A percentile compares a stretch with the other conserved stretches of the same genome.
phyloP scores from a whole-genome alignment of 2,329 filamentous ascomycete genomes.

The Arthroderma sp. region DNA sequence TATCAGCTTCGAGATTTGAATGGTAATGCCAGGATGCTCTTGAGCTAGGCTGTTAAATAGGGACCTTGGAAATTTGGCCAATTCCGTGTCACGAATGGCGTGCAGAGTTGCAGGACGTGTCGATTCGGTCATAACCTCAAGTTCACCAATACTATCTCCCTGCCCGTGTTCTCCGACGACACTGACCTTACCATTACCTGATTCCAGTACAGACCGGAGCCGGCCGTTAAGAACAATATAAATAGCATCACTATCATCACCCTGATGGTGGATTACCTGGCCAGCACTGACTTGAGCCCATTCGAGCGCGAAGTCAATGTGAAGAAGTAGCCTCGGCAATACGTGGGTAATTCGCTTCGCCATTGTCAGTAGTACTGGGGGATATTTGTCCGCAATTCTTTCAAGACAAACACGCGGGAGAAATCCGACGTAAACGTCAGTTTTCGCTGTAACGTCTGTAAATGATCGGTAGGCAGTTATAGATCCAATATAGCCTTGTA shows the following conservation, averaged over 20 bases:
- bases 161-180: slow-evolving; percentile 90
- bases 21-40: slow-evolving; percentile 94
- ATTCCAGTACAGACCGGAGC: slow-evolving; percentile 69
- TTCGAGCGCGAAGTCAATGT: slow-evolving; percentile 96
- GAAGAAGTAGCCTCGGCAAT: slow-evolving; percentile 74
- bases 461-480: slow-evolving; percentile 93
- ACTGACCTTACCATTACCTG: slow-evolving; percentile 65
- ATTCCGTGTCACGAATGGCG: slow-evolving; percentile 88
- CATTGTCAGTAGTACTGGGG: slow-evolving; percentile 85
- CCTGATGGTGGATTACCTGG: slow-evolving; percentile 85
- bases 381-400: slow-evolving; percentile 82
- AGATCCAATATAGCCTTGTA: slow-evolving; percentile 88
- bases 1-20: slow-evolving; percentile 98
- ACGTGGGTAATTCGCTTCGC: slow-evolving; percentile 86
- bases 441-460: slow-evolving; percentile 92
- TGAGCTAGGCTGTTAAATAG: slow-evolving; percentile 95
- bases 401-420: slow-evolving; percentile 74
- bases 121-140: slow-evolving; percentile 94
- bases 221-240: slow-evolving; percentile 95
- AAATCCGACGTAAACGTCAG: slow-evolving; percentile 95
- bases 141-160: slow-evolving; percentile 91
- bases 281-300: slow-evolving; percentile 96
- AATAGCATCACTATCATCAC: slow-evolving; percentile 93
- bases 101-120: slow-evolving; percentile 81
- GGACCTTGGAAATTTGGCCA: slow-evolving; percentile 90